phyloP scores from a whole-genome alignment of 306 rosid genomes.

The Pyrus betulifolia region DNA sequence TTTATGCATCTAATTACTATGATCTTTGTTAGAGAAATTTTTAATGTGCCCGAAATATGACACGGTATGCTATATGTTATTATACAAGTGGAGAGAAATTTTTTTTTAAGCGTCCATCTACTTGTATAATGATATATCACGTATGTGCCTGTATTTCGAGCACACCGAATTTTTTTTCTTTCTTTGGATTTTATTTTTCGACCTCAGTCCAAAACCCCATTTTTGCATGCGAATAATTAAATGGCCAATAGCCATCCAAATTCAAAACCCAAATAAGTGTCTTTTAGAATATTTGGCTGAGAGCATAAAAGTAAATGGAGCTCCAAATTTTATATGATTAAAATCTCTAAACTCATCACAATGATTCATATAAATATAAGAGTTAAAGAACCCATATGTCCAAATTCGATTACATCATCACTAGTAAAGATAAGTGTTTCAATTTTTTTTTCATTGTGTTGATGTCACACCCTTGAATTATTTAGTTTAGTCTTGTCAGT shows the following conservation, averaged over 20 bases:
- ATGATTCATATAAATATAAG: not conserved
- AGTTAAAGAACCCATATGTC: not conserved
- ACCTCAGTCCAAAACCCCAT: not conserved
- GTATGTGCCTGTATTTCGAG: too few species aligned
- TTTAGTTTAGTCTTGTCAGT: not conserved
- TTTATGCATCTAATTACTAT: not conserved
- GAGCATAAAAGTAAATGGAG: not conserved
- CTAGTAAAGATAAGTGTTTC: not conserved
- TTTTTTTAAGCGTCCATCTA: too few species aligned
- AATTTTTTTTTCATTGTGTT: not conserved
- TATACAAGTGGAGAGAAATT: too few species aligned
- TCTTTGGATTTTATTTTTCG: not conserved
- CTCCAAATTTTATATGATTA: not conserved
- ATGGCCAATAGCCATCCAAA: not conserved
- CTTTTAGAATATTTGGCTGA: not conserved
- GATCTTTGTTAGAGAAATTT: not conserved
- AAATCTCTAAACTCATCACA: not conserved
- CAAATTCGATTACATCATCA: slow-evolving; percentile 2
- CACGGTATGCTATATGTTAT: too few species aligned
- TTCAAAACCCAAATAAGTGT: not conserved
- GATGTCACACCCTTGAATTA: not conserved
- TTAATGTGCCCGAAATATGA: too few species aligned
- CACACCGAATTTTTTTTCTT: not conserved
- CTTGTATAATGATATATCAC: too few species aligned
- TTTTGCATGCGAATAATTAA: not conserved